These are phyloP conservation scores for Suillus plorans DNA, from an alignment of 768 basidiomycete genomes.

Conservation along the genomic window DNA sequence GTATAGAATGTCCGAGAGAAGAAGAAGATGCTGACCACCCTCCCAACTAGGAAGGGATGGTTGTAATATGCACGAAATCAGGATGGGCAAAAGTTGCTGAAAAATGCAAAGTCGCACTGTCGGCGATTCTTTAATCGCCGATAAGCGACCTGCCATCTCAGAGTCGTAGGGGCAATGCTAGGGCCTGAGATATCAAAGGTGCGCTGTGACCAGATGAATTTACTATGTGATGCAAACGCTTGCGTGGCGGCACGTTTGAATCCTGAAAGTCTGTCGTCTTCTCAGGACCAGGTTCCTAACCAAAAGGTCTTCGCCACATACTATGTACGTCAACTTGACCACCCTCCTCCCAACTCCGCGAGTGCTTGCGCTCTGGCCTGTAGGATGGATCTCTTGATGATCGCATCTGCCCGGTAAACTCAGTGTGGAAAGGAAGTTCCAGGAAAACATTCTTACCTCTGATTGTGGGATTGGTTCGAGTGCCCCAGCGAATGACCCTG, in stretches of 20 bases:
- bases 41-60: slow-evolving; percentile 6
- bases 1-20: slow-evolving; percentile 4
- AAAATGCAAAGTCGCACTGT: slow-evolving; percentile 16
- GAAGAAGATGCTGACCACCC: slow-evolving; percentile 1
- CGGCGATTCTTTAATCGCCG: slow-evolving; percentile 21
- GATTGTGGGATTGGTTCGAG: slow-evolving; percentile 34
- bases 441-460: slow-evolving; percentile 26
- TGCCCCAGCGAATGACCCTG: slow-evolving; percentile 27
- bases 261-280: slow-evolving; percentile 39
- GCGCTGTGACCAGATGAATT: slow-evolving; percentile 50
- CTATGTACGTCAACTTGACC: slow-evolving; percentile 34
- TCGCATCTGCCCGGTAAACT: slow-evolving; percentile 35
- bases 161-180: slow-evolving; percentile 53
- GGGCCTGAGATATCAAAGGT: slow-evolving; percentile 54
- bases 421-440: slow-evolving; percentile 17
- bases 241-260: slow-evolving; percentile 52
- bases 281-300: slow-evolving; percentile 11
- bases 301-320: slow-evolving; percentile 18
- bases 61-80: slow-evolving; percentile 10
- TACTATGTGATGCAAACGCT: slow-evolving; percentile 68
- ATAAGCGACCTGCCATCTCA: slow-evolving; percentile 18
- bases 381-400: slow-evolving; percentile 37
- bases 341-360: slow-evolving; percentile 61
- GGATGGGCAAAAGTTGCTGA: neutral
- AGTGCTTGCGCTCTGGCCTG: slow-evolving; percentile 54